A percentile compares a stretch with the other conserved stretches of the same genome.
phyloP scores from a whole-genome alignment of 805 yeast genomes.

The Yamadazyma tumulicola region DNA sequence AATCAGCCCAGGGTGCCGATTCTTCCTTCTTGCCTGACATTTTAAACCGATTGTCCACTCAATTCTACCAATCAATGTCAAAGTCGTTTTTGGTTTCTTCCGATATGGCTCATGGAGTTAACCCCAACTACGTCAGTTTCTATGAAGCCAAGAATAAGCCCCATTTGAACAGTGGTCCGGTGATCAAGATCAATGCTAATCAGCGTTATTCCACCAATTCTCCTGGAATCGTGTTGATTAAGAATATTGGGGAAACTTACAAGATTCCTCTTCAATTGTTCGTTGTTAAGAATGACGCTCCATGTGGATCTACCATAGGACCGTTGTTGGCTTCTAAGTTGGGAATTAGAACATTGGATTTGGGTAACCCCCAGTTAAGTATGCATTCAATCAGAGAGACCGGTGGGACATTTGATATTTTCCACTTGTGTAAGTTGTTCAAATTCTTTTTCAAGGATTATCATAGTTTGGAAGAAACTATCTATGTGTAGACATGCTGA shows the following conservation, averaged over 20 bases:
- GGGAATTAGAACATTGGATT: conserved; percentile 82
- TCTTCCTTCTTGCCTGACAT: conserved; percentile 85
- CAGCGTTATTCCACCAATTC: conserved; percentile 95
- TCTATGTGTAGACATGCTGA: conserved; percentile 16
- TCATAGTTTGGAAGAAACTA: conserved; percentile 24
- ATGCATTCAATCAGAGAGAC: conserved; percentile 96
- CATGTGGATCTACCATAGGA: conserved; percentile 96
- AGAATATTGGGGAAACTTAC: conserved; percentile 63
- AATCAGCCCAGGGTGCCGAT: conserved; percentile 95
- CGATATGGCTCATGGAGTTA: conserved; percentile 96
- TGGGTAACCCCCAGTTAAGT: conserved; percentile 88
- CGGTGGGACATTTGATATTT: conserved; percentile 76
- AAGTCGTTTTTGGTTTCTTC: conserved; percentile 87
- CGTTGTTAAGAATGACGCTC: conserved; percentile 89
- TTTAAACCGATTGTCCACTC: conserved; percentile 60
- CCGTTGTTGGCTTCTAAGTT: conserved; percentile 85
- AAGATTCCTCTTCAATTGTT: conserved; percentile 85
- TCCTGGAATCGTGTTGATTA: conserved; percentile 77
- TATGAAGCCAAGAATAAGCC: conserved; percentile 84
- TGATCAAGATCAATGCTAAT: conserved; percentile 88
- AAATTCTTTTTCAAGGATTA: conserved; percentile 51
- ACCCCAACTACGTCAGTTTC: conserved; percentile 79
- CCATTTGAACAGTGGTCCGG: conserved; percentile 83
- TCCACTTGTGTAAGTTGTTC: conserved; percentile 57
- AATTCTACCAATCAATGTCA: conserved; percentile 36